Evolutionary conservation across 257 asterid genomes (phyloP).

Genomic region (Parsonsia alboflavescens): DNA sequence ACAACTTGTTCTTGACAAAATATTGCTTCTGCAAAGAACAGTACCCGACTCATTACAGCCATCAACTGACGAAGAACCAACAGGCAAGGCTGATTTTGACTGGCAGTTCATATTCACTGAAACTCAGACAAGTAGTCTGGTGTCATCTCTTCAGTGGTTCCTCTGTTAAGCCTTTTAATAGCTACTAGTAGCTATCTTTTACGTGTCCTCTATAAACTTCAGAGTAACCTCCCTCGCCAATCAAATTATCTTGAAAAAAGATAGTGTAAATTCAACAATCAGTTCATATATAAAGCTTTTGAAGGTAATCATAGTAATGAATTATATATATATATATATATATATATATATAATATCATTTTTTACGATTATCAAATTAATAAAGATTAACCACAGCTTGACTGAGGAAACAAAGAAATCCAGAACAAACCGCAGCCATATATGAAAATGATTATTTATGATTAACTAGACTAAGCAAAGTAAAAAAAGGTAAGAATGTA

Average conservation of each 20-base stretch:
- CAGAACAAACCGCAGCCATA: background rate
- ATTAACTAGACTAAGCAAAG: background rate
- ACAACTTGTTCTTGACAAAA: too few relatives aligned
- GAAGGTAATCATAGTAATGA: too few relatives aligned
- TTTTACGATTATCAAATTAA: too few relatives aligned
- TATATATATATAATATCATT: too few relatives aligned
- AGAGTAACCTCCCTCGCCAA: conserved; percentile 96
- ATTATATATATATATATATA: too few relatives aligned
- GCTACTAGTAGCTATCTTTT: conserved; percentile 70
- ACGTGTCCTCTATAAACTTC: conserved; percentile 86
- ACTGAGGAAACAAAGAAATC: conserved; percentile 24
- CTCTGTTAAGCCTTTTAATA: conserved; percentile 74
- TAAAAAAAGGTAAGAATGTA: background rate
- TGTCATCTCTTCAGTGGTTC: conserved; percentile 87
- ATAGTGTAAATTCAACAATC: too few relatives aligned
- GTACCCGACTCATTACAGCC: background rate
- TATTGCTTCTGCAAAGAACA: too few relatives aligned
- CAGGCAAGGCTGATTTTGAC: conserved; percentile 9
- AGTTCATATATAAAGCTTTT: too few relatives aligned
- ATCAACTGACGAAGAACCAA: background rate
- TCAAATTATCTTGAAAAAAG: conserved; percentile 49
- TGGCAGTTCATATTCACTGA: conserved; percentile 50
- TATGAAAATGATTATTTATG: background rate
- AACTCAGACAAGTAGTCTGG: conserved; percentile 32
- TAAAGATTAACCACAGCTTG: conserved; percentile 45